Conservation (phyloP, 202 grass and related monocot genomes). For the Bolboschoenoplectus hybrid region DNA sequence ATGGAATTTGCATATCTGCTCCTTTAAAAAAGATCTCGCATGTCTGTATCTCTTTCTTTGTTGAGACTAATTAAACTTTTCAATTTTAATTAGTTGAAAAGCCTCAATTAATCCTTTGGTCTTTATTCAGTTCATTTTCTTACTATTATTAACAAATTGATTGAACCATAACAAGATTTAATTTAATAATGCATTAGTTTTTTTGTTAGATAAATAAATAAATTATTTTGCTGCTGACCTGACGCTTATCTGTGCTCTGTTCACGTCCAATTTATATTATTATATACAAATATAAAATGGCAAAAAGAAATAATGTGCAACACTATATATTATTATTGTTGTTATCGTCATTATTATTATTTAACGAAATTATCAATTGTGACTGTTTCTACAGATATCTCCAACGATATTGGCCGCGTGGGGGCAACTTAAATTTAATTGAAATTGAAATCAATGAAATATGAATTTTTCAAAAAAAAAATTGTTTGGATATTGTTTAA, state of each 20-base stretch:
- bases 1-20: background rate
- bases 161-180: background rate
- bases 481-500: background rate
- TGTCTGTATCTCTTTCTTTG: background rate
- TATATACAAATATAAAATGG: background rate
- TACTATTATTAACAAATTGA: background rate
- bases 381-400: slow-evolving; percentile 7
- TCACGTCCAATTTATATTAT: background rate
- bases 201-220: background rate
- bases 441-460: background rate
- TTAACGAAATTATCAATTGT: background rate
- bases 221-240: background rate
- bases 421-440: background rate
- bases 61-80: background rate
- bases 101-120: background rate
- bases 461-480: background rate
- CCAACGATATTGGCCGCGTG: background rate
- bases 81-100: background rate
- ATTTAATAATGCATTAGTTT: background rate
- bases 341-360: background rate
- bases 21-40: background rate
- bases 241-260: slow-evolving; percentile 7
- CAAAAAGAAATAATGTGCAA: background rate
- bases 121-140: background rate
- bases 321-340: background rate